These are phyloP conservation scores for Metschnikowia sp. DNA, from an alignment of 805 yeast genomes.

Conservation along the genomic window DNA sequence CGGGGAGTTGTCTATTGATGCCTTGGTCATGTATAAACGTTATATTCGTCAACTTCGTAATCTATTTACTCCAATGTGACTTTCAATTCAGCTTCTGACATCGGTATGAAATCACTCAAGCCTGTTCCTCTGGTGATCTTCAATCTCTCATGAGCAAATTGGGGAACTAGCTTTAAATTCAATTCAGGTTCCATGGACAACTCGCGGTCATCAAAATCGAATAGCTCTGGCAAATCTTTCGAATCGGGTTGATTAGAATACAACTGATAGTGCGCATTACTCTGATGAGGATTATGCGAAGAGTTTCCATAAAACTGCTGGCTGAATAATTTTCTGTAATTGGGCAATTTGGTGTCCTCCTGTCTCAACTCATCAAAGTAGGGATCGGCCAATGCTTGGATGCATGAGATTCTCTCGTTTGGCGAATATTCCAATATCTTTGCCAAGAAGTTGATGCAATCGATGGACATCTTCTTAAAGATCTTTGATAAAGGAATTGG, in stretches of 20 bases:
- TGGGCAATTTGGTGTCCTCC: conserved; percentile 36
- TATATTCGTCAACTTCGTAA: conserved; percentile 6
- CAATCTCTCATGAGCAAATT: conserved; percentile 30
- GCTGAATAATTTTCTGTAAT: conserved; percentile 40
- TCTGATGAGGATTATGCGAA: conserved; percentile 24
- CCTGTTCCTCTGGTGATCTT: conserved; percentile 21
- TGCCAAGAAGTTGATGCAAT: conserved; percentile 55
- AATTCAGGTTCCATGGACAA: conserved; percentile 43
- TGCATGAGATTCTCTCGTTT: conserved; percentile 55
- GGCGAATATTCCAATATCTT: conserved; percentile 69
- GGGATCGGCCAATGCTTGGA: conserved; percentile 47
- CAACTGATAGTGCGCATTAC: conserved; percentile 43
- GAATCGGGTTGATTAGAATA: conserved; percentile 39
- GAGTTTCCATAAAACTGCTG: conserved; percentile 33
- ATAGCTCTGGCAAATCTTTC: conserved; percentile 45
- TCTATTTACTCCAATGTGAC: conserved; percentile 31
- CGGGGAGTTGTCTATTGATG: not conserved
- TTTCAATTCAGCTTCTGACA: conserved; percentile 22
- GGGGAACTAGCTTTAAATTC: conserved; percentile 42
- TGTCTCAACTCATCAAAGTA: conserved; percentile 55
- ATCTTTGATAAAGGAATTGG: conserved; percentile 71
- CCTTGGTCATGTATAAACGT: conserved; percentile 5
- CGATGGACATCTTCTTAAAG: conserved; percentile 53
- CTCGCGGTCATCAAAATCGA: conserved; percentile 52
- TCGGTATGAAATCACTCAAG: conserved; percentile 40